Base-by-base conservation (phyloP, 441 rosid species). In the Theobroma grandiflorum region DNA sequence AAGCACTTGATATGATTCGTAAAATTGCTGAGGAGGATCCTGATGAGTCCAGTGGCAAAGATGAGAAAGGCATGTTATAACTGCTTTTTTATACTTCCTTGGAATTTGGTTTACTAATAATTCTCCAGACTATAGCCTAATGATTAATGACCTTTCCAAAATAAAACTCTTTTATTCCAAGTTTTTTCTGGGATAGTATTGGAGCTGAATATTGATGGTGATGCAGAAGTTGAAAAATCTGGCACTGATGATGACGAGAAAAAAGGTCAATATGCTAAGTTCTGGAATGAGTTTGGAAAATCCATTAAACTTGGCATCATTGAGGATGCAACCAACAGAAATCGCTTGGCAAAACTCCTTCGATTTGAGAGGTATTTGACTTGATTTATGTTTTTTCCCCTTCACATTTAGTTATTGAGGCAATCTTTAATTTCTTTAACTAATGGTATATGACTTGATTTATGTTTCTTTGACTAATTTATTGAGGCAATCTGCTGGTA, bases 241-340 rank as follows among this genome's bases (percentile, higher is more conserved):
- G 67, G 80, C 31, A 26, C 31, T 71, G 96, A 89, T 72, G 84
- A 75, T 35, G 88, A 91, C 84, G 97, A 93, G 87, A 94, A 92
- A 91, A 93, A 84, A 84, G 98, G 98, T 72, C 98, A 93, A 75
- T 96, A 96, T 75, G 35, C 92, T 5, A 94, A 90, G 75, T 93
- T 96, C 90, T 94, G 98, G 98, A 94, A 93, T 79, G 97, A 96
- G 84, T 96, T 92, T 82, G 98, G 99, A 76, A 93, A 94, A 86
- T 96, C 98, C 26, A 91, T 94, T 67, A 96, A 94, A 87, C 98
- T 94, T 63, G 98, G 99, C 42, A 94, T 93, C 74, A 88, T 94
- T 76, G 99, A 96, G 89, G 98, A 96, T 83, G 94, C 98, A 55
- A 81, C 94, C 37, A 96, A 96, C 86, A 91, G 98, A 82, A 94